phyloP scores from a whole-genome alignment of 2,329 filamentous ascomycete genomes.

The Penicillium sp. region DNA sequence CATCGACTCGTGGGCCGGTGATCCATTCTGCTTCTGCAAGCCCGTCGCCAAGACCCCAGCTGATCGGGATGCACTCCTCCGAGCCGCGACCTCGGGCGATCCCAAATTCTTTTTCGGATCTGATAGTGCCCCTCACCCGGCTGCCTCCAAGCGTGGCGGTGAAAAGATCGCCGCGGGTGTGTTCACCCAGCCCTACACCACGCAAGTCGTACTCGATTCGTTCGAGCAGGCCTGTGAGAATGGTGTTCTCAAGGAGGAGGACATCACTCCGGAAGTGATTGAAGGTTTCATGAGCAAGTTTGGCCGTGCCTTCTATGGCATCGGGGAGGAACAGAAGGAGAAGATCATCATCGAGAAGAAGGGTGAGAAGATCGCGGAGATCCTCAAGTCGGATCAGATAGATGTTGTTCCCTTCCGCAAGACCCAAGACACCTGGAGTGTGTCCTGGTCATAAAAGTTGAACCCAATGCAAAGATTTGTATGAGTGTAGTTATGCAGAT shows the following conservation, averaged over 20 bases:
- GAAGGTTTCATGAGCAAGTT: conserved; percentile 54
- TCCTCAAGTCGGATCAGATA: conserved; percentile 51
- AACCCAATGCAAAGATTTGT: conserved; percentile 6
- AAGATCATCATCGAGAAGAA: conserved; percentile 55
- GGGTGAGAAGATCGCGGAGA: conserved; percentile 50
- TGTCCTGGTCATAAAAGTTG: conserved; percentile 29
- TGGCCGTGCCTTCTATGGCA: conserved; percentile 55
- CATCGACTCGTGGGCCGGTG: conserved; percentile 65
- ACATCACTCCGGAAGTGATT: conserved; percentile 51
- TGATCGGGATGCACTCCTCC: conserved; percentile 66
- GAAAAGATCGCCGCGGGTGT: conserved; percentile 52
- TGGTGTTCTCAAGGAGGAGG: conserved; percentile 49
- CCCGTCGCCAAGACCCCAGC: conserved; percentile 66
- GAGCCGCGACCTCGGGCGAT: conserved; percentile 51
- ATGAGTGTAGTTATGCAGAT: conserved; percentile 6
- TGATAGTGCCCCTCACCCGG: conserved; percentile 65
- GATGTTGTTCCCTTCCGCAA: conserved; percentile 62
- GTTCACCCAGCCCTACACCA: conserved; percentile 57
- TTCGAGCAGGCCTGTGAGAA: conserved; percentile 51
- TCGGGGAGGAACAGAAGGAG: conserved; percentile 43
- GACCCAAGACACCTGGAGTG: conserved; percentile 49
- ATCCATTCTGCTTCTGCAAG: conserved; percentile 76
- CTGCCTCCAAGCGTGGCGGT: conserved; percentile 50
- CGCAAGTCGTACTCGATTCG: conserved; percentile 55
- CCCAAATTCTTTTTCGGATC: conserved; percentile 63